Evolutionary conservation across 176 grass and related monocot genomes (phyloP).

Genomic region (Dactylis glomerata): DNA sequence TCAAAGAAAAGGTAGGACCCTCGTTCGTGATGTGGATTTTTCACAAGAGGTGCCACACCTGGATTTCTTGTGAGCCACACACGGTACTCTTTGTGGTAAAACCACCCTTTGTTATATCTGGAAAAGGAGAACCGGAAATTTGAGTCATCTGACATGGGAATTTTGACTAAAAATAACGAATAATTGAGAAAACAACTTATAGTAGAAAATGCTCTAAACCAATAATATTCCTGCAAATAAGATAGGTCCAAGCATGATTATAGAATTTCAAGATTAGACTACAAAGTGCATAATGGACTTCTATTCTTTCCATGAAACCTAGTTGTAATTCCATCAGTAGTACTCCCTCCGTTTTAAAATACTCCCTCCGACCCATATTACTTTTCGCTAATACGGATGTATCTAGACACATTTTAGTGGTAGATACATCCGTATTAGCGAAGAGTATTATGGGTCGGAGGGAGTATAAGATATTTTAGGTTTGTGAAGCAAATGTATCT

Average conservation of each 20-base stretch:
- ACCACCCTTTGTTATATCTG: slow-evolving; percentile 84
- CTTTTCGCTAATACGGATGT: too few species aligned
- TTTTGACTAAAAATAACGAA: neutral
- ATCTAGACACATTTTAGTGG: too few species aligned
- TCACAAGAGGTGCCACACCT: slow-evolving; percentile 54
- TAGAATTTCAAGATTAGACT: neutral
- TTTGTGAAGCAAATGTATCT: too few species aligned
- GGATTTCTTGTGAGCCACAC: slow-evolving; percentile 74
- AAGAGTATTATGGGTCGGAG: too few species aligned
- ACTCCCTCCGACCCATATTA: too few species aligned
- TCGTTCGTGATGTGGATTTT: slow-evolving; percentile 69
- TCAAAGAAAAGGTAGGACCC: slow-evolving; percentile 80
- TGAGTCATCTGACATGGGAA: neutral
- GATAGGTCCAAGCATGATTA: neutral
- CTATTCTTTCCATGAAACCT: neutral
- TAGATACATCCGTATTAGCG: too few species aligned
- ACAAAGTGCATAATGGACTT: neutral
- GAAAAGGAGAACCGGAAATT: slow-evolving; percentile 10
- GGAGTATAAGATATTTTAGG: too few species aligned
- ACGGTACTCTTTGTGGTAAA: slow-evolving; percentile 82
- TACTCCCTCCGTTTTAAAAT: too few species aligned
- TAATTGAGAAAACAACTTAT: neutral
- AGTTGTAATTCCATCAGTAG: neutral
- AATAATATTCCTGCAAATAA: slow-evolving; percentile 2
- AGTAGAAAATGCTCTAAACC: neutral